phyloP scores from a whole-genome alignment of 2,329 filamentous ascomycete species.

The Alternaria postmessia region DNA sequence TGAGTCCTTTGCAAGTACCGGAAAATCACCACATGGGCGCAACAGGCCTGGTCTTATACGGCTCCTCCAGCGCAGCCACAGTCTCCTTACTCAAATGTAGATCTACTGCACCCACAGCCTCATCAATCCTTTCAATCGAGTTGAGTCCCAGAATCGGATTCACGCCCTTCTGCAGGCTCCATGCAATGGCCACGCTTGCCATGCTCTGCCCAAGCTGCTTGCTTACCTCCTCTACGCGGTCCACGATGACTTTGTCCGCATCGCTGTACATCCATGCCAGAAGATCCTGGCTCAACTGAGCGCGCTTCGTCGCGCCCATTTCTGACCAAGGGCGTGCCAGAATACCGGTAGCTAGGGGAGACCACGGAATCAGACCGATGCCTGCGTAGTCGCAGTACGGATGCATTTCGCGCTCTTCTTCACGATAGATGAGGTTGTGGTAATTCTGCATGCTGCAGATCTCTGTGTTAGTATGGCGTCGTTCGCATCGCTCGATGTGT shows the following conservation, averaged over 20 bases:
- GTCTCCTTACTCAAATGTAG: no score
- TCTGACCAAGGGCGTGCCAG: neutral
- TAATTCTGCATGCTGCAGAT: constrained; percentile 62
- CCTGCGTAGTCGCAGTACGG: neutral
- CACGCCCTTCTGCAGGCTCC: constrained; percentile 45
- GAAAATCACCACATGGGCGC: no score
- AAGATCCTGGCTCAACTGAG: no score
- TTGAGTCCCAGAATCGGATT: constrained; percentile 49
- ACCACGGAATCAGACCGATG: neutral
- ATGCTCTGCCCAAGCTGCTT: constrained; percentile 52
- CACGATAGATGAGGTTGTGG: constrained; percentile 60
- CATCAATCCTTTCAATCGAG: constrained; percentile 48
- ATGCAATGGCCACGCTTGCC: constrained; percentile 48
- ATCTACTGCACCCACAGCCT: constrained; percentile 25
- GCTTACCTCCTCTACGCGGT: constrained; percentile 50
- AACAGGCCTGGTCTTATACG: no score
- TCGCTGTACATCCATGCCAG: no score
- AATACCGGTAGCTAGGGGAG: neutral
- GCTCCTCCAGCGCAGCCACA: no score
- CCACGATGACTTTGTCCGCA: no score
- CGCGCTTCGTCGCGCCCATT: no score
- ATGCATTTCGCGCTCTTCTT: constrained; percentile 58
- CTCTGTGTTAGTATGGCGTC: no score
- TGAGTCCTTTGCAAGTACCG: no score
- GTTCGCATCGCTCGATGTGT: no score